A percentile compares a stretch with the other conserved stretches of the same genome.
Evolutionary conservation across 495 filamentous ascomycete species (phyloP).

Genomic region (Penicillium dipodomyicola): DNA sequence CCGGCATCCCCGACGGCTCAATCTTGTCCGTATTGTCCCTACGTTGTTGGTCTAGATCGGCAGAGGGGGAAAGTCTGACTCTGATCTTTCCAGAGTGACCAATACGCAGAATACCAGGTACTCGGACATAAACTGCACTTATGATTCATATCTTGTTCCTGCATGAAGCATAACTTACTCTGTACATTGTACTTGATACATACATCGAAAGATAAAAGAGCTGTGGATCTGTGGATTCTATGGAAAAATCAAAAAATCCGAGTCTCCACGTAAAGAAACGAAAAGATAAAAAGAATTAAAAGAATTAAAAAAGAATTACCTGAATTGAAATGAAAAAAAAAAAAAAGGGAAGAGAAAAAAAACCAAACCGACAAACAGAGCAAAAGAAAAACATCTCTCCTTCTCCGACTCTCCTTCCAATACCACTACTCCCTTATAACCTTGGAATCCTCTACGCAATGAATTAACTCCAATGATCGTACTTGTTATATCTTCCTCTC

Average conservation of each 20-base stretch:
- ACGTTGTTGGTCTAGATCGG: constrained; percentile 26
- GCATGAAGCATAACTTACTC: not conserved
- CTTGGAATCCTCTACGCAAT: not conserved
- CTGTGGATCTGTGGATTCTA: constrained; percentile 12
- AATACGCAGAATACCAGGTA: not conserved
- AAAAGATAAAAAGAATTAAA: constrained; percentile 14
- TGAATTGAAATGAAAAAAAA: constrained; percentile 15
- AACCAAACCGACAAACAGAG: constrained; percentile 37
- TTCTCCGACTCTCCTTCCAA: constrained; percentile 5
- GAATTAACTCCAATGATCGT: constrained; percentile 2
- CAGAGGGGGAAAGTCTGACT: not conserved
- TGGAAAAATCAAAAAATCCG: constrained; percentile 17
- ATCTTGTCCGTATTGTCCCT: constrained; percentile 5
- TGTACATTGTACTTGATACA: not conserved
- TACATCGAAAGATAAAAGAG: constrained; percentile 1
- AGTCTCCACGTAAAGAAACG: constrained; percentile 23
- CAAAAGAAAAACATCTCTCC: constrained; percentile 42
- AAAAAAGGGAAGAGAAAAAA: constrained; percentile 12
- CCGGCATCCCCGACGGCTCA: constrained; percentile 19
- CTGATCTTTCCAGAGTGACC: not conserved
- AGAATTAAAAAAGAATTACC: not conserved
- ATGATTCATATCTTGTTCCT: constrained; percentile 1
- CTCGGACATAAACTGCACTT: too few species aligned
- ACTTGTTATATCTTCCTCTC: constrained; percentile 14
- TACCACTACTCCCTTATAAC: constrained; percentile 8